Conservation (phyloP, 2,329 filamentous ascomycete genomes). For the Beauveria rudraprayagi region DNA sequence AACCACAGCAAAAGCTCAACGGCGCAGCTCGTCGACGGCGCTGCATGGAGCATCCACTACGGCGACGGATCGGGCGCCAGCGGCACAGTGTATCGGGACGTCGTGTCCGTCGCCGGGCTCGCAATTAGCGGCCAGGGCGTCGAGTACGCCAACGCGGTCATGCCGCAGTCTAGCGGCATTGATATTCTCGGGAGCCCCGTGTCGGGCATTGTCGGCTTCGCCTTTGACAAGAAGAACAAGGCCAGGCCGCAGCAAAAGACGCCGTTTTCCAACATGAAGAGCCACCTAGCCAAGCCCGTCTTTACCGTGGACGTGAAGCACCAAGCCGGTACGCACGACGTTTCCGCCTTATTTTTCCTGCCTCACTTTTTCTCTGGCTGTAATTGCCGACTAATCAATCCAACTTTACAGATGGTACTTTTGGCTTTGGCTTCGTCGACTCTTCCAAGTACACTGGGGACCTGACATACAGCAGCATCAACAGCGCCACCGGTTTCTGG, state of each 20-base stretch:
- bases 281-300: conserved; percentile 27
- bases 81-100: conserved; percentile 36
- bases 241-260: conserved; percentile 35
- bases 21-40: conserved; percentile 27
- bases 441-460: conserved; percentile 51
- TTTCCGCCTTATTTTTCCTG: too few relatives aligned
- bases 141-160: conserved; percentile 34
- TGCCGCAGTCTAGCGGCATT: conserved; percentile 33
- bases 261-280: conserved; percentile 29
- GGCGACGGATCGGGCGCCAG: conserved; percentile 34
- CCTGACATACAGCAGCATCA: conserved; percentile 54
- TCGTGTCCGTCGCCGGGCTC: conserved; percentile 34
- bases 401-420: conserved; percentile 42
- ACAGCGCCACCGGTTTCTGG: conserved; percentile 60
- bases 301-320: conserved; percentile 64
- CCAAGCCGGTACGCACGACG: conserved; percentile 19
- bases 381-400: neutral
- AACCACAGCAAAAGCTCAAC: conserved; percentile 30
- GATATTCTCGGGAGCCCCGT: conserved; percentile 31
- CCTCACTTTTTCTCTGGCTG: neutral
- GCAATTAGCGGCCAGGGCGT: conserved; percentile 33
- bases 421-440: conserved; percentile 69
- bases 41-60: conserved; percentile 34
- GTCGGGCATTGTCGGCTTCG: conserved; percentile 20
- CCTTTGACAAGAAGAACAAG: conserved; percentile 34